These are phyloP conservation scores for Ustilago trichophora DNA, from an alignment of 1,284 basidiomycete genomes.

Conservation along the genomic window DNA sequence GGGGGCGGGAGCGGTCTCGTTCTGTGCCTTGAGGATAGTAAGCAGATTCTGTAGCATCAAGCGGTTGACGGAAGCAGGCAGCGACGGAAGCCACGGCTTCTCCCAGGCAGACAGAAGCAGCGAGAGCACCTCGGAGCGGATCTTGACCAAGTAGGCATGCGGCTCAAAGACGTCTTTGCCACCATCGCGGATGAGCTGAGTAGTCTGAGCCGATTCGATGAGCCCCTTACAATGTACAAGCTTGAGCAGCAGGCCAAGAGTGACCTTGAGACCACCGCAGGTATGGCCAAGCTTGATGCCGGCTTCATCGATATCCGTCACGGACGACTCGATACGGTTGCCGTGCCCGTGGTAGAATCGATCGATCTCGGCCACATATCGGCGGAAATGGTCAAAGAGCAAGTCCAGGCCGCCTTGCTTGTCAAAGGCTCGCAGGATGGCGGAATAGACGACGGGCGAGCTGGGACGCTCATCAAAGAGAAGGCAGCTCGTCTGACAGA, in stretches of 20 bases:
- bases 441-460: conserved; percentile 74
- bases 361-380: conserved; percentile 74
- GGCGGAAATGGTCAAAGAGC: conserved; percentile 74
- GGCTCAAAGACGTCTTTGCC: conserved; percentile 74
- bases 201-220: conserved; percentile 85
- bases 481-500: conserved; percentile 77
- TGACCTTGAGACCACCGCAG: conserved; percentile 82
- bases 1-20: conserved; percentile 39
- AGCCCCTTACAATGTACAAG: conserved; percentile 82
- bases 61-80: conserved; percentile 72
- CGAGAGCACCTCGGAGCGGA: conserved; percentile 79
- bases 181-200: conserved; percentile 69
- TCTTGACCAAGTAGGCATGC: conserved; percentile 82
- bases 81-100: conserved; percentile 80
- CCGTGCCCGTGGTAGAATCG: conserved; percentile 70
- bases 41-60: conserved; percentile 80
- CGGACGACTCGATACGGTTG: conserved; percentile 21
- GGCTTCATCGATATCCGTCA: conserved; percentile 36
- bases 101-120: conserved; percentile 80
- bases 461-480: conserved; percentile 80
- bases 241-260: conserved; percentile 79
- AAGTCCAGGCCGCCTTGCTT: conserved; percentile 77
- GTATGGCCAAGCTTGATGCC: conserved; percentile 72
- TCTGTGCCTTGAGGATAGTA: conserved; percentile 82
- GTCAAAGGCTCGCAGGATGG: conserved; percentile 80